Percentiles rank a stretch among this genome's conserved stretches.
Conservation (phyloP, 202 grass and related monocot species). For the Cymbopogon flexuosus region DNA sequence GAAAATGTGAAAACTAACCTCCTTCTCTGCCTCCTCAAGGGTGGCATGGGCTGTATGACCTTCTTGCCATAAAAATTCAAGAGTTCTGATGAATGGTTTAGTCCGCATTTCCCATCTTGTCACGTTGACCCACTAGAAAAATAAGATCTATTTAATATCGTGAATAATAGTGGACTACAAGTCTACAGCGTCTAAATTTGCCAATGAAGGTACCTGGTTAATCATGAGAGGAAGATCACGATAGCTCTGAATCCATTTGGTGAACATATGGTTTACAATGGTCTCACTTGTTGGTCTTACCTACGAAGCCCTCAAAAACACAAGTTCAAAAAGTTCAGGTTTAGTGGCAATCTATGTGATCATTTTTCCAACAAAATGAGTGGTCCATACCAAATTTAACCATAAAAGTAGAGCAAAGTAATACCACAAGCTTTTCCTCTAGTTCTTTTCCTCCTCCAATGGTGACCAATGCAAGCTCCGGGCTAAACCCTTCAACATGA, state of each 20-base stretch:
- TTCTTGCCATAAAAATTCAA: conserved; percentile 99
- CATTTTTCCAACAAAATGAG: not conserved
- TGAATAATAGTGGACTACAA: not conserved
- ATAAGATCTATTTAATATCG: conserved; percentile 19
- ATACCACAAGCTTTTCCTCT: conserved; percentile 95
- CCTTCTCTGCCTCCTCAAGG: conserved; percentile 75
- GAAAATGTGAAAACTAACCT: conserved; percentile 48
- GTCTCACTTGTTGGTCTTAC: conserved; percentile 99
- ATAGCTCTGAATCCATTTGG: conserved; percentile 96
- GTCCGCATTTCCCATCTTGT: conserved; percentile 99
- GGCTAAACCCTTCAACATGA: conserved; percentile 96
- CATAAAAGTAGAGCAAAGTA: conserved; percentile 30
- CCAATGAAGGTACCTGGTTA: conserved; percentile 66
- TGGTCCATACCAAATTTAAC: not conserved
- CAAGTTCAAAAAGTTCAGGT: conserved; percentile 48
- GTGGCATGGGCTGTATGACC: conserved; percentile 97
- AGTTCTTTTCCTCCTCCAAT: conserved; percentile 96
- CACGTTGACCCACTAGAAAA: conserved; percentile 85
- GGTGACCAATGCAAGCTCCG: conserved; percentile 86
- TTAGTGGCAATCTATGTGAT: conserved; percentile 20
- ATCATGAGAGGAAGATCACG: conserved; percentile 98
- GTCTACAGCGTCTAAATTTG: conserved; percentile 4
- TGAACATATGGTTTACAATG: conserved; percentile 99
- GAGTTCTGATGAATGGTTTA: conserved; percentile 91
- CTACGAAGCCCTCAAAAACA: conserved; percentile 77